Evolutionary conservation across 2,329 filamentous ascomycete genomes (phyloP).

Genomic region (Rachicladosporium sp.): DNA sequence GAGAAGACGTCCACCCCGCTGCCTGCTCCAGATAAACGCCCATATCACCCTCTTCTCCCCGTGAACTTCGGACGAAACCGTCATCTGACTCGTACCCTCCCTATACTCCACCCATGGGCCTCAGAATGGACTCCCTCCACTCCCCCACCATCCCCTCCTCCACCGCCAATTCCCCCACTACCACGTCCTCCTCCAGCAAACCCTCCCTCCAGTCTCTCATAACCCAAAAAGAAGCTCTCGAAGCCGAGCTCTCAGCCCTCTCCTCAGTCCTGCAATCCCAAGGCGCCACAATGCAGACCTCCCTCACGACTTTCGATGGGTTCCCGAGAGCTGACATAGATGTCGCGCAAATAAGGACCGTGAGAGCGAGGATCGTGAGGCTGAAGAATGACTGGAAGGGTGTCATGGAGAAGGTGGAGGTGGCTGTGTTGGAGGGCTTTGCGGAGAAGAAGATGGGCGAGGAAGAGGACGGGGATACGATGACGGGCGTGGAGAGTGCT

Average conservation of each 20-base stretch:
- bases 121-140: slow-evolving; percentile 55
- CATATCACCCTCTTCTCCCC: no score
- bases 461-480: background rate
- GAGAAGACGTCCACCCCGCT: no score
- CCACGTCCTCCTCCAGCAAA: slow-evolving; percentile 38
- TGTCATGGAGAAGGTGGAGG: slow-evolving; percentile 73
- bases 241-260: slow-evolving; percentile 75
- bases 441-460: slow-evolving; percentile 33
- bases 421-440: slow-evolving; percentile 79
- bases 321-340: slow-evolving; percentile 90
- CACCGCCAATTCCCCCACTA: slow-evolving; percentile 43
- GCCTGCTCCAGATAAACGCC: no score
- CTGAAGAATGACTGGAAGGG: slow-evolving; percentile 89
- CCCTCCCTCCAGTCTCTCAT: slow-evolving; percentile 69
- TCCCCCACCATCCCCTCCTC: slow-evolving; percentile 66
- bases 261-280: slow-evolving; percentile 83
- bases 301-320: slow-evolving; percentile 75
- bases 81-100: no score
- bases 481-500: slow-evolving; percentile 1
- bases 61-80: no score
- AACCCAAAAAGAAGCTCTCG: slow-evolving; percentile 69
- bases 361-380: slow-evolving; percentile 74
- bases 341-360: slow-evolving; percentile 92
- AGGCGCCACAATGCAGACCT: slow-evolving; percentile 82
- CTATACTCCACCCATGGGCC: slow-evolving; percentile 30